Evolutionary conservation across 768 basidiomycete genomes (phyloP).

Genomic region (Lentinus brumalis): DNA sequence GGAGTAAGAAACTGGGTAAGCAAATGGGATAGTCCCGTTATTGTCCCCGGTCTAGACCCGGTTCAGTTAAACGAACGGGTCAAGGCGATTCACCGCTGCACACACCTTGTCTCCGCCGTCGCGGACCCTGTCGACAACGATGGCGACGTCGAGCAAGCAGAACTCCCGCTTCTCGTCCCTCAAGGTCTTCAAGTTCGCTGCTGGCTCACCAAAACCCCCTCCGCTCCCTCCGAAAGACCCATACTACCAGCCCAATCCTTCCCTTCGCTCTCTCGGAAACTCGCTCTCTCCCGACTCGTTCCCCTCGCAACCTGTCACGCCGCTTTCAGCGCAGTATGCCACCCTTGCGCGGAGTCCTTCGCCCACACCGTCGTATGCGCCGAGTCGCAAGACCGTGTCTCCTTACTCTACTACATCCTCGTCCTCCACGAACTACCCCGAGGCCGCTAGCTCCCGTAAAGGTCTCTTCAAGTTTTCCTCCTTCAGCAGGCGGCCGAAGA

Average conservation of each 20-base stretch:
- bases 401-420: constrained; percentile 19
- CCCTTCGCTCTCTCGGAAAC: constrained; percentile 44
- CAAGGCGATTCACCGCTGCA: too few relatives aligned
- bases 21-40: background rate
- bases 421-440: constrained; percentile 23
- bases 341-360: constrained; percentile 31
- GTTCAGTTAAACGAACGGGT: too few relatives aligned
- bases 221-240: constrained; percentile 69
- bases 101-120: constrained; percentile 16
- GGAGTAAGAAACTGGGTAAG: background rate
- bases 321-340: constrained; percentile 33
- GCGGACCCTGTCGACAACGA: constrained; percentile 21
- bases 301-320: constrained; percentile 27
- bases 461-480: constrained; percentile 39
- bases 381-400: constrained; percentile 20
- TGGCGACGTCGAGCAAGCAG: constrained; percentile 30
- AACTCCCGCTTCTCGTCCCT: constrained; percentile 44
- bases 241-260: constrained; percentile 43
- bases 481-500: constrained; percentile 34
- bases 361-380: constrained; percentile 28
- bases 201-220: constrained; percentile 41
- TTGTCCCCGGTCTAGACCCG: background rate
- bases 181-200: constrained; percentile 44
- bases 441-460: constrained; percentile 31
- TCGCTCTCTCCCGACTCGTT: constrained; percentile 50